phyloP scores from a whole-genome alignment of 495 filamentous ascomycete genomes.

The Penicillium ochrochloron region DNA sequence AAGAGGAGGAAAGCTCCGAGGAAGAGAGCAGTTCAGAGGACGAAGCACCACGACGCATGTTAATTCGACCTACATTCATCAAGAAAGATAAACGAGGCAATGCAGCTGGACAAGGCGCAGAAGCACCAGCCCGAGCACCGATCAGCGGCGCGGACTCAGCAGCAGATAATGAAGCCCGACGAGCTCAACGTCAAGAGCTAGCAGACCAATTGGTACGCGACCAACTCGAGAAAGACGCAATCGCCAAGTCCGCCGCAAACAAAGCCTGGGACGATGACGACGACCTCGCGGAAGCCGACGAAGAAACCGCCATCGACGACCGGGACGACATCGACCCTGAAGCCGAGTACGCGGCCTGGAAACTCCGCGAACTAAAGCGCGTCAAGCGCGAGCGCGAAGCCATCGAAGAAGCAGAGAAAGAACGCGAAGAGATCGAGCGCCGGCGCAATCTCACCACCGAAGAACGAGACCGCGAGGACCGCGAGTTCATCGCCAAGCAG shows the following conservation, averaged over 20 bases:
- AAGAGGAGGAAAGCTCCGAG: conserved; percentile 53
- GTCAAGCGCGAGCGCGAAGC: conserved; percentile 83
- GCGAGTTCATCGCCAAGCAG: conserved; percentile 74
- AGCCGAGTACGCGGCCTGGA: conserved; percentile 91
- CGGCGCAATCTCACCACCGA: conserved; percentile 84
- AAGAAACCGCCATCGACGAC: conserved; percentile 76
- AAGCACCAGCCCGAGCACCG: conserved; percentile 29
- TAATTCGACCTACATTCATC: conserved; percentile 90
- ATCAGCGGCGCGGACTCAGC: conserved; percentile 46
- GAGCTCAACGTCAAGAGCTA: conserved; percentile 61
- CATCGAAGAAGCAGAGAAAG: conserved; percentile 82
- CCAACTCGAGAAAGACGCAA: conserved; percentile 79
- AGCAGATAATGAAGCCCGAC: conserved; percentile 62
- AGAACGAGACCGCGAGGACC: conserved; percentile 86
- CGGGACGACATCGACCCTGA: conserved; percentile 85
- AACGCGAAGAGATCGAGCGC: conserved; percentile 88
- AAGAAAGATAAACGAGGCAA: conserved; percentile 74
- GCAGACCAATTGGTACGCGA: conserved; percentile 83
- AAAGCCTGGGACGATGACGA: conserved; percentile 91
- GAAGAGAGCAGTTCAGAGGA: conserved; percentile 70
- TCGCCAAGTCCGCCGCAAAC: conserved; percentile 73
- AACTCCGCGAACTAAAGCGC: conserved; percentile 85
- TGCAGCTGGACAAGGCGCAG: conserved; percentile 21
- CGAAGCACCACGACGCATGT: conserved; percentile 72
- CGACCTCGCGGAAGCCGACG: conserved; percentile 63